These are phyloP conservation scores for Populus deltoides DNA, from an alignment of 345 rosid species.

Conservation along the genomic window DNA sequence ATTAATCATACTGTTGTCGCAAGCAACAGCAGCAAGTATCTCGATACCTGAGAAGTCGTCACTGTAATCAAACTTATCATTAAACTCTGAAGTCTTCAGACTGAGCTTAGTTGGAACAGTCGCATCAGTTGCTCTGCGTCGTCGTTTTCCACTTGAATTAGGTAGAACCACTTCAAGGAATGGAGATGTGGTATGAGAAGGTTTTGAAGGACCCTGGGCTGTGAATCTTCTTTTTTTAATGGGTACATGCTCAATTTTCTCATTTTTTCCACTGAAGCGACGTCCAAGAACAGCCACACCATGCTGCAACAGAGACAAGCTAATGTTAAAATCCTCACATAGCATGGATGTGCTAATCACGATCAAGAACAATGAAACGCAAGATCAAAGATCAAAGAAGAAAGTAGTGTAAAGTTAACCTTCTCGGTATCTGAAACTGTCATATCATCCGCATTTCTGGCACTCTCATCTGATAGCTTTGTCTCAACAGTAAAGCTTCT, in stretches of 20 bases:
- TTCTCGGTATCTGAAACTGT: slow-evolving; percentile 48
- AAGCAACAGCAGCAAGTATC: slow-evolving; percentile 57
- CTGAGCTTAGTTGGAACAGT: slow-evolving; percentile 1
- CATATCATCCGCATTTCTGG: slow-evolving; percentile 9
- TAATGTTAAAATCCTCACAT: slow-evolving; percentile 3
- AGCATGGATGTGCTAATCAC: not conserved
- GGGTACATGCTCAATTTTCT: slow-evolving; percentile 45
- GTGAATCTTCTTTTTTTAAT: slow-evolving; percentile 48
- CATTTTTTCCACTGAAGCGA: slow-evolving; percentile 42
- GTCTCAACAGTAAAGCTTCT: slow-evolving; percentile 22
- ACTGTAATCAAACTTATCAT: slow-evolving; percentile 14
- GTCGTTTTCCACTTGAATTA: slow-evolving; percentile 3
- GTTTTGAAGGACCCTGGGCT: slow-evolving; percentile 30
- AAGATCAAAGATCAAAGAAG: slow-evolving; percentile 4
- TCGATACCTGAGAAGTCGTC: slow-evolving; percentile 61
- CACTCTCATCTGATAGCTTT: slow-evolving; percentile 25
- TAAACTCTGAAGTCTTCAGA: slow-evolving; percentile 11
- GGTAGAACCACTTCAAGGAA: slow-evolving; percentile 20
- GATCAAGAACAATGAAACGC: not conserved
- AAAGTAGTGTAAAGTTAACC: slow-evolving; percentile 27
- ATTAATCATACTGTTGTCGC: slow-evolving; percentile 33
- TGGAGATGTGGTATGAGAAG: slow-evolving; percentile 10
- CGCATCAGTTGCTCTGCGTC: slow-evolving; percentile 4
- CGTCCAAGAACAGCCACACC: slow-evolving; percentile 53
- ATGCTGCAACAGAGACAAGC: slow-evolving; percentile 34